A percentile compares a stretch with the other conserved stretches of the same genome.
Evolutionary conservation across 768 basidiomycete species (phyloP).

Genomic region (Coprinopsis sp.): DNA sequence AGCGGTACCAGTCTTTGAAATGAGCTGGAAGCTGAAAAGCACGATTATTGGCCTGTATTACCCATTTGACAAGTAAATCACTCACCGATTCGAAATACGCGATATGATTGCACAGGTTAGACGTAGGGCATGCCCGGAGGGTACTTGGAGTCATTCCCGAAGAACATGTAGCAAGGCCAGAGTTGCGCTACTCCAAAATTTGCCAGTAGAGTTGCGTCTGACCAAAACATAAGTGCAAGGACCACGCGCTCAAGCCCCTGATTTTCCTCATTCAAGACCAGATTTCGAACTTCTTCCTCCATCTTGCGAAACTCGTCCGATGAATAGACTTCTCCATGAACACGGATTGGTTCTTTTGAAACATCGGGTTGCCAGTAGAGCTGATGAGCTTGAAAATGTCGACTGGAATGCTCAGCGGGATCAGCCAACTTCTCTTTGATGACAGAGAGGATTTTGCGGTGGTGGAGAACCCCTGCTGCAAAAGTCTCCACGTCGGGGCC

Average conservation of each 20-base stretch:
- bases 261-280: background rate
- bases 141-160: constrained; percentile 19
- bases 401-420: background rate
- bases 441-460: background rate
- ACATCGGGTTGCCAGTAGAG: background rate
- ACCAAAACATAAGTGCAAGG: constrained; percentile 23
- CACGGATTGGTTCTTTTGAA: background rate
- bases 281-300: background rate
- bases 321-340: background rate
- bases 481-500: background rate
- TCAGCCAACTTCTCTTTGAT: background rate
- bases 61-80: background rate
- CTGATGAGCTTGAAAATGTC: background rate
- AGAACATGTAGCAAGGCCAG: constrained; percentile 17
- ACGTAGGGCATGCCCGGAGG: constrained; percentile 9
- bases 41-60: background rate
- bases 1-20: background rate
- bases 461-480: background rate
- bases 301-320: background rate
- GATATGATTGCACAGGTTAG: constrained; percentile 13
- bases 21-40: background rate
- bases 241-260: constrained; percentile 14
- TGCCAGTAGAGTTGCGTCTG: constrained; percentile 16
- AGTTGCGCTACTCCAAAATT: constrained; percentile 14
- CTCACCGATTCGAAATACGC: constrained; percentile 14